These are phyloP conservation scores for Nicotiana tabacum DNA, from an alignment of 257 asterid species.

Conservation along the genomic window DNA sequence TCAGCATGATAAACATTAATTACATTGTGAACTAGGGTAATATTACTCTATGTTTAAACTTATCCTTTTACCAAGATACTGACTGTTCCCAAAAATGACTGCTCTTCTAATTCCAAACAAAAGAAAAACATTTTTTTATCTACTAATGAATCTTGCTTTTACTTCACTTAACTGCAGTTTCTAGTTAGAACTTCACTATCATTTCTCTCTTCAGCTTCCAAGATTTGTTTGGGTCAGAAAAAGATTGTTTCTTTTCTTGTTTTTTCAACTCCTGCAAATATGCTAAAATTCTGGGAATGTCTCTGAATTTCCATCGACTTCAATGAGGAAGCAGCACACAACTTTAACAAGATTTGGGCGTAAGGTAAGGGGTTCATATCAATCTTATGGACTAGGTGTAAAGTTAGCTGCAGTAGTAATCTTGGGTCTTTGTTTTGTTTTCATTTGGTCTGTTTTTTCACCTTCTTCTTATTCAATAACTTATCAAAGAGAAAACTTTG, in stretches of 20 bases:
- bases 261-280: not conserved
- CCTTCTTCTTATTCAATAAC: conserved; percentile 55
- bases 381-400: conserved; percentile 63
- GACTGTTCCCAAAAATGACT: not conserved
- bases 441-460: conserved; percentile 78
- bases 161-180: conserved; percentile 15
- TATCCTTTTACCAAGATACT: not conserved
- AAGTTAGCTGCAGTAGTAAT: conserved; percentile 64
- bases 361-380: conserved; percentile 75
- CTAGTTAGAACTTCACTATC: conserved; percentile 28
- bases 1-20: not conserved
- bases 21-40: not conserved
- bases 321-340: conserved; percentile 33
- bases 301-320: conserved; percentile 8
- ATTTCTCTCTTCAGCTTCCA: conserved; percentile 9
- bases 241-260: not conserved
- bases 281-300: not conserved
- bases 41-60: not conserved
- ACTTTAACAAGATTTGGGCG: conserved; percentile 78
- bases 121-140: not conserved
- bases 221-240: not conserved
- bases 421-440: conserved; percentile 77
- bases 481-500: conserved; percentile 77
- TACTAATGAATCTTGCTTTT: conserved; percentile 40
- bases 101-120: conserved; percentile 8